Conservation (phyloP, 495 filamentous ascomycete genomes). For the Xylaria sp. region DNA sequence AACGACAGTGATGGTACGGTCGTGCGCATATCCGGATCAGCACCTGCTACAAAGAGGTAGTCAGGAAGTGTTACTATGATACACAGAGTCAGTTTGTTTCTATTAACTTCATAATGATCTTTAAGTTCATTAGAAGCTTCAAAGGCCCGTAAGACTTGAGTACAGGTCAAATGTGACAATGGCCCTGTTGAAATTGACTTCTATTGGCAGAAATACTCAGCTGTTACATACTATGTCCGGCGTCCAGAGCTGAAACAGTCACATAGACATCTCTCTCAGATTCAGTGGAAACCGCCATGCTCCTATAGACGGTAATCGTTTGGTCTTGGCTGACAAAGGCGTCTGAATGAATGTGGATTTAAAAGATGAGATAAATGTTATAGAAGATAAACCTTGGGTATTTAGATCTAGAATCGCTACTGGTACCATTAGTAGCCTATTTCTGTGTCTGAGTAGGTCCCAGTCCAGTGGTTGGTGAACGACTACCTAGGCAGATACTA, state of each 20-base stretch:
- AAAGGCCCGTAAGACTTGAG: neutral
- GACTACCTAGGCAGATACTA: neutral
- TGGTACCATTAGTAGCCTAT: neutral
- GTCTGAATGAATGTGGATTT: too few species aligned
- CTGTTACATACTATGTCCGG: conserved; percentile 31
- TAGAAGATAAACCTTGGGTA: neutral
- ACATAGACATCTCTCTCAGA: conserved; percentile 26
- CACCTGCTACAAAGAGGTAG: conserved; percentile 44
- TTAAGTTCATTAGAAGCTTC: neutral
- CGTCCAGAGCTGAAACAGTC: conserved; percentile 41
- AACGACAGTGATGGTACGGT: conserved; percentile 51
- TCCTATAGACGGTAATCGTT: neutral
- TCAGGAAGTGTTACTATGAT: conserved; percentile 42
- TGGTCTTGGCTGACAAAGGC: neutral
- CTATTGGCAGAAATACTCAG: neutral
- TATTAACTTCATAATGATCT: neutral
- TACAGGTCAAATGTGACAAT: neutral
- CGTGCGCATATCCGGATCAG: conserved; percentile 36
- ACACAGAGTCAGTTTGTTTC: conserved; percentile 4
- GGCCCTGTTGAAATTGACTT: neutral
- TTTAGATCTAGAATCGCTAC: too few species aligned
- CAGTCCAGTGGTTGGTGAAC: neutral
- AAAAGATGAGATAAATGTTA: neutral
- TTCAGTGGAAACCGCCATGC: neutral
- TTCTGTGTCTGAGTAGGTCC: too few species aligned